Base-by-base conservation (phyloP, 2,329 filamentous ascomycete species). In the Didymella lethalis region DNA sequence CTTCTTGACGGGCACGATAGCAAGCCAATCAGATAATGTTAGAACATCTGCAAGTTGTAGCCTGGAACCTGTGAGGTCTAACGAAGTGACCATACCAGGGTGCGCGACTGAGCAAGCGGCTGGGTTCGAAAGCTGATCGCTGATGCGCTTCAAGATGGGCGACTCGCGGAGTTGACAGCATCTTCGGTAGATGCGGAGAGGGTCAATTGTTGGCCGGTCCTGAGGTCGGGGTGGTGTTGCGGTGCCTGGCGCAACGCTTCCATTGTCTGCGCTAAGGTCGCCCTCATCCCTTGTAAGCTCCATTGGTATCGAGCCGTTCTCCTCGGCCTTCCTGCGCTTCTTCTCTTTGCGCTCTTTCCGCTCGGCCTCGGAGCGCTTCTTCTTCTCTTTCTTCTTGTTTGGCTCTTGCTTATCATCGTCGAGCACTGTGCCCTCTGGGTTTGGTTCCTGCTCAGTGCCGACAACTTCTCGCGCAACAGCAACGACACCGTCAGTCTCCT, bases 81-180 rank as follows among this genome's bases (percentile, higher is more conserved):
- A 81, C 73, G 89, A 91, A 54, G 88, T 86, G 1, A 98, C 90
- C 14, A 92, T 85, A n/a, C 93, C 93, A 0, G 88, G 86, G 43
- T 88, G 82, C 54, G 82, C 83, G 2, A 85, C 77, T 10, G 88
- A 83, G 29, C 84, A 86, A 48, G 90, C 90, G n/a, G 85, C 84
- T 1, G 88, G 84, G 36, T 89, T 86, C 36, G 86, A 87, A 4
- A 99, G 88, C 75, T 97, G 93, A 70, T 96, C 92, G 0, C 92
- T 94, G 46, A 99, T 90, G 70, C 91, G 92, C 76, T 96, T 96
- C 20, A 98, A 81, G 51, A 97, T 93, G 0, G 93, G 92, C 0
- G 93, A 96, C 78, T 98, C 95, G 57, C 95, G 87, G 29, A 99
- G 81, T 73, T 98, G 94, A 74, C 95, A 98, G 75, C 95, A 98